Percentiles rank a stretch among this genome's conserved stretches.
phyloP scores from a whole-genome alignment of 1,284 basidiomycete species.

The Papiliotrema laurentii region DNA sequence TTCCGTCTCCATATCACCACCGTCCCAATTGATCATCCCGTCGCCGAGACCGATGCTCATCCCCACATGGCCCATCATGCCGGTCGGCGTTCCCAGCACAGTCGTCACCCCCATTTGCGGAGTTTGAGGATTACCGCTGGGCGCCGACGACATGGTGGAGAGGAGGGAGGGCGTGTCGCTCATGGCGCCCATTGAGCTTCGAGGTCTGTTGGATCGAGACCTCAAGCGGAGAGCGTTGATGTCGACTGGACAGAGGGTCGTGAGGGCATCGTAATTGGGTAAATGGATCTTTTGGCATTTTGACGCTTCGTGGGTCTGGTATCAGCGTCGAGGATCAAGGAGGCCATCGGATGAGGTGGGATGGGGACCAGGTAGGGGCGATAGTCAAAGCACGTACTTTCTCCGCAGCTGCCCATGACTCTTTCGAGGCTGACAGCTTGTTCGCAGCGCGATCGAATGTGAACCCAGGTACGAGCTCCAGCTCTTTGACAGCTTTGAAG shows the following conservation, averaged over 20 bases:
- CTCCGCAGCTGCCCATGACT: slow-evolving; percentile 32
- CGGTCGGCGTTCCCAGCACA: neutral
- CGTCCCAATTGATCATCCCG: neutral
- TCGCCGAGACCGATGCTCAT: neutral
- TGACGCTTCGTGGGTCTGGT: slow-evolving; percentile 16
- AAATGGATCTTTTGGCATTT: slow-evolving; percentile 38
- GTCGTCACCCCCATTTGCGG: slow-evolving; percentile 5
- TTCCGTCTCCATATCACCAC: neutral
- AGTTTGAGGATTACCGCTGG: slow-evolving; percentile 7
- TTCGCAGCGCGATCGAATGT: slow-evolving; percentile 24
- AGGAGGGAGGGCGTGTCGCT: slow-evolving; percentile 9
- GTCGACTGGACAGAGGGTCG: slow-evolving; percentile 25
- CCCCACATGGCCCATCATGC: neutral
- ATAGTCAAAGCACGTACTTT: slow-evolving; percentile 13
- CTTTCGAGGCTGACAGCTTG: slow-evolving; percentile 22
- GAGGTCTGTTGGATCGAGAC: slow-evolving; percentile 11
- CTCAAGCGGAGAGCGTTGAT: slow-evolving; percentile 6
- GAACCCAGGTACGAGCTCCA: slow-evolving; percentile 28
- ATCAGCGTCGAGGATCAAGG: no score
- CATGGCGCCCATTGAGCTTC: slow-evolving; percentile 14
- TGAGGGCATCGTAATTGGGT: slow-evolving; percentile 31
- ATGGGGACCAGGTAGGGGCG: neutral
- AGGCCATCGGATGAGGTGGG: no score
- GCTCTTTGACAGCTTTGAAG: slow-evolving; percentile 35
- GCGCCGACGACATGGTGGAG: slow-evolving; percentile 15